Evolutionary conservation across 78 protist species (phyloP).

Genomic region (Bodo saltans): DNA sequence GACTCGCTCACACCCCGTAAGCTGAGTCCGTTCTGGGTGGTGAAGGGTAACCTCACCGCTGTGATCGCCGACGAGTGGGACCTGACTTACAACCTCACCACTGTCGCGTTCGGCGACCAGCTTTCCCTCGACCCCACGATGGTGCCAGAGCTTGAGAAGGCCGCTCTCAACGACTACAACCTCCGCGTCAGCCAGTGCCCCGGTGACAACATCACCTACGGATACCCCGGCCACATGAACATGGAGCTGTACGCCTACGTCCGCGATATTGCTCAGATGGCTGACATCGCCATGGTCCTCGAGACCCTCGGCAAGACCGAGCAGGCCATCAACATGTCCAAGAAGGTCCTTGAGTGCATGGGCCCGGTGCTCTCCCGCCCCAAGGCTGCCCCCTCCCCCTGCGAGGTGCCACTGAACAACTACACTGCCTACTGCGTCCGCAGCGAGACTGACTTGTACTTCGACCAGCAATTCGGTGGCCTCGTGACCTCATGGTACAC

Average conservation of each 20-base stretch:
- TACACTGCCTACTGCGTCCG: background rate
- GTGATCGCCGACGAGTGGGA: background rate
- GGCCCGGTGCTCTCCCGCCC: background rate
- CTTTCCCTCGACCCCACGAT: background rate
- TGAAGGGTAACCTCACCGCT: background rate
- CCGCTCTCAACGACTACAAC: background rate
- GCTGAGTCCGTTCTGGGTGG: background rate
- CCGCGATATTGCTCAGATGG: background rate
- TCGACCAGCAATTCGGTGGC: conserved; percentile 2
- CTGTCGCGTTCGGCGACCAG: background rate
- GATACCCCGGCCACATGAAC: background rate
- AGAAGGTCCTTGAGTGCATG: background rate
- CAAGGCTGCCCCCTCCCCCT: background rate
- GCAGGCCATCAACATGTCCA: background rate
- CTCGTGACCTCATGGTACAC: background rate
- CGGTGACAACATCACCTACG: background rate
- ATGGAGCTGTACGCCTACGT: conserved; percentile 18
- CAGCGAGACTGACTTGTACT: background rate
- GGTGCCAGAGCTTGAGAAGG: background rate
- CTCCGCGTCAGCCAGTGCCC: background rate
- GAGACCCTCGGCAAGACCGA: background rate
- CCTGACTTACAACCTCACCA: background rate
- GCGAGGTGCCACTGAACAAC: conserved; percentile 3
- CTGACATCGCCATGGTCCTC: background rate
- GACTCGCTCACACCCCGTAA: background rate